phyloP scores from a whole-genome alignment of 345 rosid genomes.

The Erysimum cheiranthoides region DNA sequence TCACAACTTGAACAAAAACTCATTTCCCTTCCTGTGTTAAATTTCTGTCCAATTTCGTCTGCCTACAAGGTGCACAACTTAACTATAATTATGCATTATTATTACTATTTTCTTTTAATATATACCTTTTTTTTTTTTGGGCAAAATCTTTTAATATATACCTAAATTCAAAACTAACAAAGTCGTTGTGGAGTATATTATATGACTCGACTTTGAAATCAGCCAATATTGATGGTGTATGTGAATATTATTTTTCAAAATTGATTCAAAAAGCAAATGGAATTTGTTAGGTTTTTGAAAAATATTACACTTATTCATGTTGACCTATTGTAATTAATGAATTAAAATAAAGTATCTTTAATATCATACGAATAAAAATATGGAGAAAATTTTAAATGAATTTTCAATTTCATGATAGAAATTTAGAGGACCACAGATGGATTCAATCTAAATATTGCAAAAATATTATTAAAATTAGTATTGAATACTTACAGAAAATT shows the following conservation, averaged over 20 bases:
- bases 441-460: not conserved
- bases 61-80: not conserved
- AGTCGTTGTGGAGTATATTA: not conserved
- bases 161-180: not conserved
- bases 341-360: not conserved
- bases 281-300: not conserved
- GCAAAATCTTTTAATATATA: too few relatives aligned
- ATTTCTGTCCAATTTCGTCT: not conserved
- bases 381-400: not conserved
- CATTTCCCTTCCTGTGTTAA: slow-evolving; percentile 6
- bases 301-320: not conserved
- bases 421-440: not conserved
- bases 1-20: not conserved
- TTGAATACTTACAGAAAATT: too few relatives aligned
- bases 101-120: not conserved
- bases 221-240: not conserved
- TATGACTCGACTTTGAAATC: not conserved
- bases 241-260: too few relatives aligned
- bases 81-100: not conserved
- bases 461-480: not conserved
- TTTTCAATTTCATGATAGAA: not conserved
- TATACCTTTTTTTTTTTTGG: too few relatives aligned
- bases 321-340: not conserved
- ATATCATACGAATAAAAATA: not conserved
- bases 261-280: too few relatives aligned